These are phyloP conservation scores for Dionaea muscipula DNA, from an alignment of 179 eudicot genomes.

Conservation along the genomic window DNA sequence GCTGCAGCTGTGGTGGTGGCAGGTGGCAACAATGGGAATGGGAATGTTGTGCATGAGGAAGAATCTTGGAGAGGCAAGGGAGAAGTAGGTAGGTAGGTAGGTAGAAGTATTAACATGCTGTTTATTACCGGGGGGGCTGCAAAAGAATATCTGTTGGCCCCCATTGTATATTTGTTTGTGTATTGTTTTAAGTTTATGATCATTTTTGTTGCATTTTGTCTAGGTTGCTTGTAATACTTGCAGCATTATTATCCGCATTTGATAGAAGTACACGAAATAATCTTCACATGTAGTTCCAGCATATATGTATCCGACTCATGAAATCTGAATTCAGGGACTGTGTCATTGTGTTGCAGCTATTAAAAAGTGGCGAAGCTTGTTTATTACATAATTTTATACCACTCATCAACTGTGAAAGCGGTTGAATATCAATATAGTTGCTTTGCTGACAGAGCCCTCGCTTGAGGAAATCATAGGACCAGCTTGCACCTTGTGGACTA, in stretches of 20 bases:
- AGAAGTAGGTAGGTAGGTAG: conserved; percentile 43
- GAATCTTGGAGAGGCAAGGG: conserved; percentile 51
- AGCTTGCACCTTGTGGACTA: no score
- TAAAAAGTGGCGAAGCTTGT: no score
- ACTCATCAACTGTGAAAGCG: no score
- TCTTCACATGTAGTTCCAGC: no score
- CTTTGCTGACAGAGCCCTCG: no score
- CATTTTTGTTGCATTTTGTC: no score
- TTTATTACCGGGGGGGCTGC: conserved; percentile 7
- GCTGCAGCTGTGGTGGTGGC: conserved; percentile 4
- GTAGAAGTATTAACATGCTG: conserved; percentile 24
- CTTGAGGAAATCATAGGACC: no score
- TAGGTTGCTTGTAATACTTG: conserved; percentile 26
- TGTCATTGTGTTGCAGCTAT: no score
- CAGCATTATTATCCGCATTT: conserved; percentile 31
- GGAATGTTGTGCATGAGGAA: conserved; percentile 34
- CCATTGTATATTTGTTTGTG: conserved; percentile 33
- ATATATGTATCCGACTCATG: no score
- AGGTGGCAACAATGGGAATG: conserved; percentile 16
- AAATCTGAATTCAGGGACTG: no score
- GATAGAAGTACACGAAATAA: conserved; percentile 23
- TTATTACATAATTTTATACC: no score
- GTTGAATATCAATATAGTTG: no score
- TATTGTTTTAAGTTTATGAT: neutral
- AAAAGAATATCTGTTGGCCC: conserved; percentile 15